phyloP scores from a whole-genome alignment of 768 basidiomycete species.

The Chiua virens region DNA sequence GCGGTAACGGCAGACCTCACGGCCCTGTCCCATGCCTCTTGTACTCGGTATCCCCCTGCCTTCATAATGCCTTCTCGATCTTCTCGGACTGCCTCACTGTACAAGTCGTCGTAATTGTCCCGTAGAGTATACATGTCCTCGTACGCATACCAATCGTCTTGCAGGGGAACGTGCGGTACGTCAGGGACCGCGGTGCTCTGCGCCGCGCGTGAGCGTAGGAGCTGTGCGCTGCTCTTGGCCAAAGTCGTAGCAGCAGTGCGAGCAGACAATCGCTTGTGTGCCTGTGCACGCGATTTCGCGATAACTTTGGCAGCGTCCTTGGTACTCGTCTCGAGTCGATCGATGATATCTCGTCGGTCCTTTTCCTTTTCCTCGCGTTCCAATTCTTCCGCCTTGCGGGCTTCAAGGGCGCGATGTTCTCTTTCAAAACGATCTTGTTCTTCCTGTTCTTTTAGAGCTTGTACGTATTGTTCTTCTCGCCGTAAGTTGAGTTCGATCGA shows the following conservation, averaged over 20 bases:
- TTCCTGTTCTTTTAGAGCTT: conserved; percentile 74
- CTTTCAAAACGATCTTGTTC: conserved; percentile 73
- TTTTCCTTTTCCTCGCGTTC: conserved; percentile 77
- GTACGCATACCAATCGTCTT: conserved; percentile 75
- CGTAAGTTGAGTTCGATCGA: conserved; percentile 83
- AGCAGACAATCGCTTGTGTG: conserved; percentile 58
- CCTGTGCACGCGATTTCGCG: conserved; percentile 65
- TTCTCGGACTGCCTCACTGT: conserved; percentile 73
- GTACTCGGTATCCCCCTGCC: conserved; percentile 77
- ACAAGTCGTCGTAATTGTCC: conserved; percentile 67
- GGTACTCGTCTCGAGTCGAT: conserved; percentile 76
- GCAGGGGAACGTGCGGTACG: conserved; percentile 74
- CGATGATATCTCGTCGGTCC: conserved; percentile 71
- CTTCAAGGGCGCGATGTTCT: conserved; percentile 65
- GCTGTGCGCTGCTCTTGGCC: conserved; percentile 45
- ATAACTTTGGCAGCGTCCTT: conserved; percentile 70
- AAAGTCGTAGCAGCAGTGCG: conserved; percentile 45
- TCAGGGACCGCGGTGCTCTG: conserved; percentile 70
- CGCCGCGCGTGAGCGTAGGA: conserved; percentile 62
- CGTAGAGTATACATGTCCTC: conserved; percentile 62
- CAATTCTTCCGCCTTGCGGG: conserved; percentile 67
- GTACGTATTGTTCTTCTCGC: conserved; percentile 75
- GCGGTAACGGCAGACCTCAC: conserved; percentile 71
- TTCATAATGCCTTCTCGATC: conserved; percentile 79
- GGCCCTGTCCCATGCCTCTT: conserved; percentile 86